Evolutionary conservation across 2,329 filamentous ascomycete species (phyloP), one percentile per base, ranked within the genome.

Genomic region (Pseudocercospora fijiensis): DNA sequence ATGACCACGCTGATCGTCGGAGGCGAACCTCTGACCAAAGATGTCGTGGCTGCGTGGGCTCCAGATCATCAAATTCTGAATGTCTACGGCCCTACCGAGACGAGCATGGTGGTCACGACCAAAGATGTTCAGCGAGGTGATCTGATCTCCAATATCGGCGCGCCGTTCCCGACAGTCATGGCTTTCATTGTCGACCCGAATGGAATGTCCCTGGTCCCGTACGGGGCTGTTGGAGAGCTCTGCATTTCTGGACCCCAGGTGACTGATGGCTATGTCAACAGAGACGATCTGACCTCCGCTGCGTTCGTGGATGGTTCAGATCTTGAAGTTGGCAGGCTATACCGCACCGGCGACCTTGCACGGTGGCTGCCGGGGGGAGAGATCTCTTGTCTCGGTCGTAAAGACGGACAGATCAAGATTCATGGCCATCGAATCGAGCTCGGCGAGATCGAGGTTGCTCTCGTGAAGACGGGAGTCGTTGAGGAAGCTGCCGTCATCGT

Each of bases 1-100:
- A 64, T 83, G 60, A 79, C 81, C 65, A 77, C 76, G 1, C 72
- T 83, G 10, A 74, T 78, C 47, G 60, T 65, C 27, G 62, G 62
- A 37, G 65, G 65, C 20, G 65, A 67, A 13, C 30, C 30, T 37
- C 13, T 37, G 28, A 60, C 45, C 41, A 57, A 53, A 26, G 58
- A 56, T 11, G 47, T 55, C 4, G 64, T 65, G 11, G 49, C 55
- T 18, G 58, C 55, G n/a, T 67, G 60, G 59, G 58, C 62, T 1
- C 49, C 37, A 7, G 24, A 61, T 3, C 49, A 60, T 9, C 43
- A 57, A 18, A 43, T 67, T 16, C 57, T 62, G 22, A 67, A 67
- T 52, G 56, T 47, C 2, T 67, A 67, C 26, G 65, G 65, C 6
- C 65, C 65, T 2, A 63, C 65, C 2, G 65, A 67, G 41, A 60